Base-by-base conservation (phyloP, 208 protist genomes). In the Trypanosoma brucei region DNA sequence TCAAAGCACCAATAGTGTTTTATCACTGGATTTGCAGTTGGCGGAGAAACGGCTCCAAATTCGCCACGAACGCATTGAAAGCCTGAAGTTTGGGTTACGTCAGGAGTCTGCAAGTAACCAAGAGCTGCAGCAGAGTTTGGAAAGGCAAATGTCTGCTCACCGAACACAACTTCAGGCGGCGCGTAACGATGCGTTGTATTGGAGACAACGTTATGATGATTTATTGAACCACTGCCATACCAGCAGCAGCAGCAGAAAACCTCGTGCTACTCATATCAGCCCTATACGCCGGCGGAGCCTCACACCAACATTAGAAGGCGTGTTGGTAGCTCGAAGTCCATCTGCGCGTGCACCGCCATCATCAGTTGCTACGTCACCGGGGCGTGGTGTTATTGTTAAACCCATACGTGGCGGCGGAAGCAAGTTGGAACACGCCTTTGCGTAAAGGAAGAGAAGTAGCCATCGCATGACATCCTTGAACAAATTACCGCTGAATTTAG, bases 51-150 rank as follows among this genome's bases (percentile, higher is more conserved):
- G 76, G 42, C 72, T 96, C 0, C 46, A 64, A 1, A 76, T 92
- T 30, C 86, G 87, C 9, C 76, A 91, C 38, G 70, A 82, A 38
- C 87, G 83, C 46, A 81, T 96, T 48, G 84, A 88, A 46, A 80
- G 63, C 39, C 68, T 96, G n/a, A 83, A 86, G 44, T 59, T 71
- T 50, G 76, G 75, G 3, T 68, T 96, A 53, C 57, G 78, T 62
- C 68, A 88, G 14, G 90, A 86, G 69, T 73, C 72, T 52, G 51
- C 62, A 34, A 56, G 59, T 14, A 83, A 76, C 53, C 49, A 75
- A 42, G 76, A 86, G 42, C 68, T 93, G 33, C 77, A 76, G 14
- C 62, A 78, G 66, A 70, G 58, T 0, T 55, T 87, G 0, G 75
- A 86, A 38, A 63, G 76, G 42, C 83, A 88, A 58, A 68, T 74